Percentiles rank a stretch among this genome's conserved stretches.
Evolutionary conservation across 148 eudicot species (phyloP).

Genomic region (Vaccinium vitisidaea): DNA sequence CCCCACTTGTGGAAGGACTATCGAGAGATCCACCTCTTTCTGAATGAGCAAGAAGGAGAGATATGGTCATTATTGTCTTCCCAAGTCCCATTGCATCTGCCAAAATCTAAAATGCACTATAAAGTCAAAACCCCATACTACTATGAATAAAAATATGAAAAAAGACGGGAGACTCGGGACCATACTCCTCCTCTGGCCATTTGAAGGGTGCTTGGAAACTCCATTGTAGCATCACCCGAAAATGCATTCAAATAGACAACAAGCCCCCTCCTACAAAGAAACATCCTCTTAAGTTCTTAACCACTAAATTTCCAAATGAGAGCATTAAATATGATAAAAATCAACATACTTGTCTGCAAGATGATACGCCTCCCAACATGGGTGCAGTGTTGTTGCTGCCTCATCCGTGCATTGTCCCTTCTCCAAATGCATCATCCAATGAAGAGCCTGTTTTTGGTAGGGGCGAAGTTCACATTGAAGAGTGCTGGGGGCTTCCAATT

Average conservation of each 20-base stretch:
- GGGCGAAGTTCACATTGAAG: constrained; percentile 89
- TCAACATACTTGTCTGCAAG: constrained; percentile 75
- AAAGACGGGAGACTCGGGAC: constrained; percentile 11
- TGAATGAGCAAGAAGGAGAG: constrained; percentile 80
- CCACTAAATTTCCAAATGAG: constrained; percentile 7
- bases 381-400: constrained; percentile 83
- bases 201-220: constrained; percentile 95
- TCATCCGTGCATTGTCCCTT: constrained; percentile 70
- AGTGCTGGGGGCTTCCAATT: constrained; percentile 90
- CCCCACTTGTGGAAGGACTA: constrained; percentile 39
- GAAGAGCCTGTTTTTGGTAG: constrained; percentile 96
- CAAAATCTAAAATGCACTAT: constrained; percentile 56
- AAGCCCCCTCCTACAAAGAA: constrained; percentile 70
- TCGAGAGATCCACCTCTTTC: constrained; percentile 59
- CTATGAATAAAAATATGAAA: neutral
- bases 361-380: constrained; percentile 95
- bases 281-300: neutral
- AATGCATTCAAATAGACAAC: constrained; percentile 83
- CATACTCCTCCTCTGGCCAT: constrained; percentile 99
- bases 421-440: constrained; percentile 87
- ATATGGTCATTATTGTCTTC: constrained; percentile 95
- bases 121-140: constrained; percentile 23
- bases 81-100: constrained; percentile 99
- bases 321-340: neutral
- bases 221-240: constrained; percentile 89